Percentiles rank a stretch among this genome's conserved stretches.
Evolutionary conservation across 2,329 filamentous ascomycete species (phyloP).

Genomic region (Coleophoma crateriformis): DNA sequence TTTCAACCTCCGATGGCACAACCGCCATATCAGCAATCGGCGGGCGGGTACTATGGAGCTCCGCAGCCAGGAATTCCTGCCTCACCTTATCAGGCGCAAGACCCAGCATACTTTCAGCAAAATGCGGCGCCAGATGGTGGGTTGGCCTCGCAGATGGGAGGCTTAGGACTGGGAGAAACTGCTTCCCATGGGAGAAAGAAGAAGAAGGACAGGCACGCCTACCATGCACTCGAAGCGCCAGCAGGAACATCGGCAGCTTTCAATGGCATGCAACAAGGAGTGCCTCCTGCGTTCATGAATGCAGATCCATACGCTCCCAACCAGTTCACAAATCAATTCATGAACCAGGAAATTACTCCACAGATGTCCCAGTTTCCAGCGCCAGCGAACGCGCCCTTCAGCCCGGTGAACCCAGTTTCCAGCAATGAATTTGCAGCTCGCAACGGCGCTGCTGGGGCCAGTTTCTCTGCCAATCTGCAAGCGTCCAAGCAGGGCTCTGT

Average conservation of each 20-base stretch:
- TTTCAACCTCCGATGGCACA: conserved; percentile 50
- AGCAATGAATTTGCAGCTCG: conserved; percentile 42
- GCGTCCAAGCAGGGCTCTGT: conserved; percentile 69
- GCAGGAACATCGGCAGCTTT: conserved; percentile 63
- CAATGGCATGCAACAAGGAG: conserved; percentile 59
- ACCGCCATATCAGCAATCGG: conserved; percentile 39
- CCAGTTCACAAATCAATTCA: conserved; percentile 37
- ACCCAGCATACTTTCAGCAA: conserved; percentile 25
- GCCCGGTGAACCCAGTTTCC: conserved; percentile 32
- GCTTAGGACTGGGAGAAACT: conserved; percentile 58
- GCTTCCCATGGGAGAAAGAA: conserved; percentile 54
- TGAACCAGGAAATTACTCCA: conserved; percentile 37
- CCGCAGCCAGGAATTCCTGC: conserved; percentile 12
- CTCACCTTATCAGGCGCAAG: conserved; percentile 24
- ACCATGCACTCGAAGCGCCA: conserved; percentile 77
- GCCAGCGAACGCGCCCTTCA: conserved; percentile 47
- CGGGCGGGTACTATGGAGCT: conserved; percentile 19
- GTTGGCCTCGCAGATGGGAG: conserved; percentile 70
- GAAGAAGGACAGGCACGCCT: conserved; percentile 94
- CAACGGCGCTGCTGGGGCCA: conserved; percentile 27
- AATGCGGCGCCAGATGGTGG: conserved; percentile 37
- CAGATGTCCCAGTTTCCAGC: conserved; percentile 56
- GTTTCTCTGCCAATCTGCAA: conserved; percentile 40
- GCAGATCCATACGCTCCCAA: conserved; percentile 37
- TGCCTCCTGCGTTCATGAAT: conserved; percentile 54